phyloP scores from a whole-genome alignment of 441 rosid species.

The Erysimum cheiri region DNA sequence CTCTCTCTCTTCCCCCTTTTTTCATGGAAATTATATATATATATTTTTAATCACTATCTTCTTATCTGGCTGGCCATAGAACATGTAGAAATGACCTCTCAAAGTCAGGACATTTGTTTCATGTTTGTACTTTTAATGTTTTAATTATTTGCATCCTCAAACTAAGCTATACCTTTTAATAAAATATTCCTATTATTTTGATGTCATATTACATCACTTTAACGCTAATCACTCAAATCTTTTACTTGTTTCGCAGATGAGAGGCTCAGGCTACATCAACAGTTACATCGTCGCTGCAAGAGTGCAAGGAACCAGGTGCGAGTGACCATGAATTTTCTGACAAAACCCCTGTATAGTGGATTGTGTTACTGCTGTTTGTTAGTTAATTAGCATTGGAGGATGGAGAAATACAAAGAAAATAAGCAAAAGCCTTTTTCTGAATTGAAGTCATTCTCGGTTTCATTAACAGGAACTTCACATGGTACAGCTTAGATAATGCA shows the following conservation, averaged over 20 bases:
- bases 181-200: not conserved
- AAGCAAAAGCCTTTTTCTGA: constrained; percentile 7
- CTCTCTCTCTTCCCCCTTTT: not conserved
- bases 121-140: constrained; percentile 12
- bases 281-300: not conserved
- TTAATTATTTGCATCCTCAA: not conserved
- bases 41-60: not conserved
- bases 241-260: not conserved
- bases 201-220: not conserved
- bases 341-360: not conserved
- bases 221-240: not conserved
- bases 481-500: constrained; percentile 11
- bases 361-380: not conserved
- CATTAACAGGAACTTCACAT: constrained; percentile 26
- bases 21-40: not conserved
- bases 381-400: not conserved
- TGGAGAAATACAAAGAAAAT: not conserved
- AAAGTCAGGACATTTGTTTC: constrained; percentile 12
- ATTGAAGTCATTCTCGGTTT: constrained; percentile 22
- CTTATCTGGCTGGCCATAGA: constrained; percentile 22
- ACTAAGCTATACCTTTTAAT: not conserved
- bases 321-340: constrained; percentile 10
- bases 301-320: not conserved
- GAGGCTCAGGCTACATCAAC: not conserved
- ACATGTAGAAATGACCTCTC: constrained; percentile 13